Base-by-base conservation (phyloP, 306 rosid genomes). In the Vigna unguiculata region DNA sequence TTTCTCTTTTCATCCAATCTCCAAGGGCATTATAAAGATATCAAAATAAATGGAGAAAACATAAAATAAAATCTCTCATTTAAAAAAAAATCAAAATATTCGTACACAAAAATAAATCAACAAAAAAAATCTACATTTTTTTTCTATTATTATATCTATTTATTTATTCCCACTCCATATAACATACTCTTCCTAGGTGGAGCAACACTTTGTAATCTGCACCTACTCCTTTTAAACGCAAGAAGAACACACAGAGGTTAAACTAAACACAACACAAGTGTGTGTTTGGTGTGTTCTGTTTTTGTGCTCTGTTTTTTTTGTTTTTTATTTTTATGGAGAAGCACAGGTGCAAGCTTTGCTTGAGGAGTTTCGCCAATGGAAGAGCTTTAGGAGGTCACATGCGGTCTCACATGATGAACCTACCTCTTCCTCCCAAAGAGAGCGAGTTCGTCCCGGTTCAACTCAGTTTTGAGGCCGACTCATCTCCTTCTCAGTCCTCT, bases 381-480 rank as follows among this genome's bases (percentile, higher is more conserved):
- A 92, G 90, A 83, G 97, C 99, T 8, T 82, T 90, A 46, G 99
- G 99, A 10, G 99, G 97, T 75, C 99, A 95, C 85, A 92, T 95
- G 99, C 87, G 99, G 90, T 95, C 99, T 81, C 97, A 95, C 79
- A 83, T 95, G 97, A 69, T 88, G 92, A 88, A 85, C 87, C 95
- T 90, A 41, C 91, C 88, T 0, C 16, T 88, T 58, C 90, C 89
- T 54, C 84, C 82, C 0, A 89, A 88, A 55, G 85, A 54, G 66
- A 83, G 69, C 43, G 80, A 55, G 1, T 22, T 69, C 17, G 6
- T 63, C 0, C 20, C 63, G 7, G 6, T 17, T 22, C 86, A 83
- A 46, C 90, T 83, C 49, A 82, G 87, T 54, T 87, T 88, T 40
- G 89, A 84, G 34, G 83, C 83, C 14, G 88, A 88, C n/a, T 88